Base-by-base conservation (phyloP, 2,329 filamentous ascomycete species). In the Aspergillus chevalieri region DNA sequence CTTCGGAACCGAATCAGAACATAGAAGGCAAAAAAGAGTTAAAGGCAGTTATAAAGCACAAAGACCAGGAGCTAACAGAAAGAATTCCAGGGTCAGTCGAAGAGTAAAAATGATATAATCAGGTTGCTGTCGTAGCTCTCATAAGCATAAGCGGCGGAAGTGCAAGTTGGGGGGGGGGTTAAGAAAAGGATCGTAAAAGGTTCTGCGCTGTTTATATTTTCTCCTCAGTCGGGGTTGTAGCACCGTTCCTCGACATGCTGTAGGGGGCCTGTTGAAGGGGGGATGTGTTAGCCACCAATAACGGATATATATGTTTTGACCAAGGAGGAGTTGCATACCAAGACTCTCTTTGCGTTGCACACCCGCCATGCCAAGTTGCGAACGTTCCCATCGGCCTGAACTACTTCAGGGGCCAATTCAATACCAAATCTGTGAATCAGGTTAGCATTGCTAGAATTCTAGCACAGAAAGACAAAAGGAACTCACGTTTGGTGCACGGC, bases 341-440 rank as follows among this genome's bases (percentile, higher is more conserved):
- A 70, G 56, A 95, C 93, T 71, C 91, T 89, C 76, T 96, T 96
- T 33, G 93, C 93, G 67, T 95, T 95, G 68, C 87, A 93, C 55
- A 98, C 88, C 63, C 93, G 81, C 91, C 92, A 96, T 5, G 91
- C 90, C 55, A 98, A 74, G 65, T 95, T 95, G 63, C 80, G 83
- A 52, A 97, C 87, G 59, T 85, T 94, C 5, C 93, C 89, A 72
- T 98, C 93, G 0, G 91, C 90, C 47, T 87, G 83, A 28, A 98
- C 93, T 1, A 97, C 92, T 42, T 89, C 89, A 0, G 91, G 86
- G 1, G 93, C 89, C 65, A 98, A 91, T 67, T 98, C 93, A 52
- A 98, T 87, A 46, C 91, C 93, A 67, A 98, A 86, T 78, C 78
- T 81, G 49, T 43, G 7, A 36, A 14, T 43, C 12, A 17, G 10